Percentiles rank a stretch among this genome's conserved stretches.
Conservation (phyloP, 345 rosid genomes). For the Carallia pectinifolia region DNA sequence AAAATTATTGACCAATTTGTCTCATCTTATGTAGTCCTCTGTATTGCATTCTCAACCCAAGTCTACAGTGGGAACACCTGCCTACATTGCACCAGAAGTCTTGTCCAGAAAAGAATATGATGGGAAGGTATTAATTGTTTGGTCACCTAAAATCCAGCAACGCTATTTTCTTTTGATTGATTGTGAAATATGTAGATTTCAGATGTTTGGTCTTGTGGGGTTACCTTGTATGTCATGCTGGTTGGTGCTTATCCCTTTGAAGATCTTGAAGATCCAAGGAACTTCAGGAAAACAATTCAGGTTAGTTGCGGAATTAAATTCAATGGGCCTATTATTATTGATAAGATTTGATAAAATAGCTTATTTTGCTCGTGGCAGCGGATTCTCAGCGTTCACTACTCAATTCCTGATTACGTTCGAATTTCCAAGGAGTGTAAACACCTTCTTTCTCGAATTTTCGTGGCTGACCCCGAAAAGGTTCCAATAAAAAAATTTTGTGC, state of each 20-base stretch:
- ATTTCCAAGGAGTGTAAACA: constrained; percentile 72
- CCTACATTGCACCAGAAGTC: constrained; percentile 30
- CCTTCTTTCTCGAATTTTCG: constrained; percentile 79
- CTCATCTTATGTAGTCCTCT: constrained; percentile 16
- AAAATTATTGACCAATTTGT: background rate
- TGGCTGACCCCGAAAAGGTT: constrained; percentile 81
- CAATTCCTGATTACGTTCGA: constrained; percentile 85
- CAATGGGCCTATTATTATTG: background rate
- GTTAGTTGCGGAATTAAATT: background rate
- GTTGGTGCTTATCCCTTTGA: constrained; percentile 30
- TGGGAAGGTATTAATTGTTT: constrained; percentile 21
- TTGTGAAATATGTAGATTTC: constrained; percentile 16
- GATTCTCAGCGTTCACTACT: constrained; percentile 79
- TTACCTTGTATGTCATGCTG: constrained; percentile 31
- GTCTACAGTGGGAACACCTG: constrained; percentile 28
- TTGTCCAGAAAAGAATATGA: constrained; percentile 24
- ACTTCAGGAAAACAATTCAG: constrained; percentile 30
- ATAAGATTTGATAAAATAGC: background rate
- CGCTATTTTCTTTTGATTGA: background rate
- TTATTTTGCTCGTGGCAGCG: constrained; percentile 45
- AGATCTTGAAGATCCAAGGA: constrained; percentile 30
- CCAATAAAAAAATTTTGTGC: background rate
- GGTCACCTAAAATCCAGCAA: background rate
- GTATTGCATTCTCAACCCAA: constrained; percentile 30
- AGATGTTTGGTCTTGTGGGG: constrained; percentile 35